These are phyloP conservation scores for Marsdenia floribunda DNA, from an alignment of 257 asterid genomes.

Conservation along the genomic window DNA sequence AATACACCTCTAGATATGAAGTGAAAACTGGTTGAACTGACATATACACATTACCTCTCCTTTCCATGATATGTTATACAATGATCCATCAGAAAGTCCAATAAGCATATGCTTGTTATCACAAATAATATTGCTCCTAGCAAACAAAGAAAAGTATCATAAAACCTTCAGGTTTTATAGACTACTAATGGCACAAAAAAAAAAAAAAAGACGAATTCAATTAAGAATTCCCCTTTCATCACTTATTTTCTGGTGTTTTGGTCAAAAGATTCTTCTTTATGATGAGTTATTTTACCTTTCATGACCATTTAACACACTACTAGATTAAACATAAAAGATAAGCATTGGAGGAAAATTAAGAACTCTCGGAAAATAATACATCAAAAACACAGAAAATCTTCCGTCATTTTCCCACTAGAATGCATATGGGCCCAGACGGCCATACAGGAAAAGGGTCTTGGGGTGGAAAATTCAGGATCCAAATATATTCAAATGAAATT, in stretches of 20 bases:
- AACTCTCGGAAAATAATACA: neutral
- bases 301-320: neutral
- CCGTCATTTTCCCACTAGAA: neutral
- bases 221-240: neutral
- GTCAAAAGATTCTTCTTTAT: neutral
- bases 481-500: neutral
- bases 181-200: neutral
- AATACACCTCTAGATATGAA: neutral
- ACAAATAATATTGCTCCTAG: conserved; percentile 96
- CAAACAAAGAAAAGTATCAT: conserved; percentile 2
- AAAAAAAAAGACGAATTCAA: neutral
- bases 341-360: neutral
- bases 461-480: neutral
- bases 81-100: conserved; percentile 96
- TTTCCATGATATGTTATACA: conserved; percentile 97
- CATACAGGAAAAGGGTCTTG: neutral
- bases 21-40: neutral
- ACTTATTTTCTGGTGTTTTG: neutral
- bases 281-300: neutral
- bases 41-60: conserved; percentile 70
- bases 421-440: neutral
- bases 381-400: neutral
- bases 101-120: conserved; percentile 84
- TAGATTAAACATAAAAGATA: neutral
- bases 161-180: conserved; percentile 1